Percentiles rank a stretch among this genome's conserved stretches.
Conservation (phyloP, 768 basidiomycete genomes). For the Crassisporium funariophilum region DNA sequence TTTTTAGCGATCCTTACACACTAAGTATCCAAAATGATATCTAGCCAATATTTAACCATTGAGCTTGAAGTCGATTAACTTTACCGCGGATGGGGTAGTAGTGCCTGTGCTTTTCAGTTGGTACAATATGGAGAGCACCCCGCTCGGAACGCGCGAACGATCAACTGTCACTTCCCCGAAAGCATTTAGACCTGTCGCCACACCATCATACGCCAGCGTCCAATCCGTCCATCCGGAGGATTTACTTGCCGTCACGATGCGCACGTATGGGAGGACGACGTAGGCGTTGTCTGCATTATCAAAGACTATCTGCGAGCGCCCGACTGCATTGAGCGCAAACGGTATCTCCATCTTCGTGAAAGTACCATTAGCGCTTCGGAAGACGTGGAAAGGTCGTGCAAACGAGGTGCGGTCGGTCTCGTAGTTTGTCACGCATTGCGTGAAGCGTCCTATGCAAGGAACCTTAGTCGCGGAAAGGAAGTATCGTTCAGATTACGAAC, state of each 20-base stretch:
- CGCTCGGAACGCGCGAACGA: constrained; percentile 38
- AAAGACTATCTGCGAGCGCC: constrained; percentile 48
- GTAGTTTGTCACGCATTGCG: constrained; percentile 47
- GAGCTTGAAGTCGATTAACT: constrained; percentile 42
- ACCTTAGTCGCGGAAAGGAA: background rate
- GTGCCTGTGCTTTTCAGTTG: constrained; percentile 44
- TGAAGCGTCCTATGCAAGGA: constrained; percentile 41
- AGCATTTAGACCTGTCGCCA: constrained; percentile 38
- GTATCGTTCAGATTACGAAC: constrained; percentile 20
- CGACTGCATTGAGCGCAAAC: constrained; percentile 42
- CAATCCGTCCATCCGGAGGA: constrained; percentile 47
- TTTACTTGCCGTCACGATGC: constrained; percentile 47
- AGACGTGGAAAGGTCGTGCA: constrained; percentile 47
- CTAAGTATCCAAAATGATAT: no score
- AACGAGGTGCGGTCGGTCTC: constrained; percentile 36
- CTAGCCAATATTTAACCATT: no score
- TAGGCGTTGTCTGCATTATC: constrained; percentile 45
- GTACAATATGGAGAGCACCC: constrained; percentile 43
- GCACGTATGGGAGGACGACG: constrained; percentile 44
- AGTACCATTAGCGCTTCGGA: constrained; percentile 37
- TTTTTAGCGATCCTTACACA: no score
- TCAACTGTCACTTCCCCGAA: constrained; percentile 52
- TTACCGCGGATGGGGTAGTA: constrained; percentile 43
- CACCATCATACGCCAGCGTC: constrained; percentile 46
- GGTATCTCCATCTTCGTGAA: constrained; percentile 52